These are phyloP conservation scores for Hypoxylon rubiginosum DNA, from an alignment of 2,329 filamentous ascomycete species.

Conservation along the genomic window DNA sequence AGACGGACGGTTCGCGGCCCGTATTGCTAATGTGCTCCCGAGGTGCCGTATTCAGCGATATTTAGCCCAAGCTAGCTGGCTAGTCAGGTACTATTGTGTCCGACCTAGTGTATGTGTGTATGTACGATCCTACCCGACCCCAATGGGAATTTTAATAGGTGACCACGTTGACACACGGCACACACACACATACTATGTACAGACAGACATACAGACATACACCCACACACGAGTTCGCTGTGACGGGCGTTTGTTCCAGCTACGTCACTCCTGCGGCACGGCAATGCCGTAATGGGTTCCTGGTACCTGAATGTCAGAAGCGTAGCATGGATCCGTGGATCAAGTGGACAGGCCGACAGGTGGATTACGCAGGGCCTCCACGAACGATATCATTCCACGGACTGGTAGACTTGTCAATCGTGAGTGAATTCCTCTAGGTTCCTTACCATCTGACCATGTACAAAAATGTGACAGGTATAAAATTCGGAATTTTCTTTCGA, in stretches of 20 bases:
- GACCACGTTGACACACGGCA: constrained; percentile 13
- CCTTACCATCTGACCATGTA: no score
- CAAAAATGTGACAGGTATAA: constrained; percentile 27
- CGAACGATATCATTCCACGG: constrained; percentile 36
- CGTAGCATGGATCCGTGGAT: constrained; percentile 36
- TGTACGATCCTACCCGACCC: constrained; percentile 27
- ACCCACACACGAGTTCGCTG: constrained; percentile 24
- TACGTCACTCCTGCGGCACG: constrained; percentile 43
- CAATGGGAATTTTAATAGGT: constrained; percentile 14
- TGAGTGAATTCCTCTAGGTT: constrained; percentile 36
- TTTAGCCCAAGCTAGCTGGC: background rate
- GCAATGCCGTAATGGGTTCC: constrained; percentile 34
- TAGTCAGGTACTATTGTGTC: background rate
- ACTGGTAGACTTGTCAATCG: constrained; percentile 30
- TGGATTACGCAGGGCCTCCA: constrained; percentile 36
- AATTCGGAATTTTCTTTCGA: constrained; percentile 27
- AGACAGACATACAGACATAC: no score
- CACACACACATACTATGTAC: no score
- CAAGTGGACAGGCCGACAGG: no score
- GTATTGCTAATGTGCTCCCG: constrained; percentile 25
- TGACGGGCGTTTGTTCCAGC: constrained; percentile 38
- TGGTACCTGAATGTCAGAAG: constrained; percentile 33
- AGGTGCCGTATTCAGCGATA: constrained; percentile 15
- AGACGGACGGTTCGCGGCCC: constrained; percentile 16
- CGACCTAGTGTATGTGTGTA: constrained; percentile 4